Evolutionary conservation across 2,329 filamentous ascomycete species (phyloP).

Genomic region (Paecilomyces sp.): DNA sequence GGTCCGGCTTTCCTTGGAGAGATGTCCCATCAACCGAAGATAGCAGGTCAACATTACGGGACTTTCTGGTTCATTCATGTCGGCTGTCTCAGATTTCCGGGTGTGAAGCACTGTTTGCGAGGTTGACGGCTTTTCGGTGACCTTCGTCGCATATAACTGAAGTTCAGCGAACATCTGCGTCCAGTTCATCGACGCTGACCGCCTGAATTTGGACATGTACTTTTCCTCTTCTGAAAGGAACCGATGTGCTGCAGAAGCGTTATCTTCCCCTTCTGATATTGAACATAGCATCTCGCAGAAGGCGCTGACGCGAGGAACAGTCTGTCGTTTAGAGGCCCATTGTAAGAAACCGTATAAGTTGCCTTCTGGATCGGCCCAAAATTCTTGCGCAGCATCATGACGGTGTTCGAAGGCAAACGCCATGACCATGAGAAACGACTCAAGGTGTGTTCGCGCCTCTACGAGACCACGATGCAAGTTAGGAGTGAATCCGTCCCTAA

Average conservation of each 20-base stretch:
- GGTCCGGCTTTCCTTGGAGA: constrained; percentile 65
- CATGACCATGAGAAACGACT: constrained; percentile 86
- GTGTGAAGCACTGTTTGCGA: constrained; percentile 51
- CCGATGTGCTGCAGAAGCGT: constrained; percentile 75
- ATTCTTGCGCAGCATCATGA: constrained; percentile 74
- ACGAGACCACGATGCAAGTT: constrained; percentile 32
- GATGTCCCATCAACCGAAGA: constrained; percentile 74
- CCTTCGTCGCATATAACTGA: constrained; percentile 71
- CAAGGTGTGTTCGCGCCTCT: constrained; percentile 56
- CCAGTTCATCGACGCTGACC: constrained; percentile 83
- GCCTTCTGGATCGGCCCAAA: constrained; percentile 88
- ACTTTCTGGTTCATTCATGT: constrained; percentile 84
- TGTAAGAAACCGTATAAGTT: constrained; percentile 92
- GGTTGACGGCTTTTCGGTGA: constrained; percentile 62
- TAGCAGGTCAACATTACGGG: constrained; percentile 97
- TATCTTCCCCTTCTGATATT: constrained; percentile 73
- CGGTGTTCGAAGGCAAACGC: constrained; percentile 85
- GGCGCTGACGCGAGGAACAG: constrained; percentile 89
- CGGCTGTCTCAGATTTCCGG: constrained; percentile 56
- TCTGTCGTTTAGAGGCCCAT: constrained; percentile 92
- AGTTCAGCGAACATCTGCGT: constrained; percentile 87
- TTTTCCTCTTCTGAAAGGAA: constrained; percentile 84
- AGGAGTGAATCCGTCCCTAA: constrained; percentile 36
- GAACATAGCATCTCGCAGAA: constrained; percentile 96
- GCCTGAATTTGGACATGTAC: constrained; percentile 68